Evolutionary conservation across 305 asterid species (phyloP).

Genomic region (Rubia balearica): DNA sequence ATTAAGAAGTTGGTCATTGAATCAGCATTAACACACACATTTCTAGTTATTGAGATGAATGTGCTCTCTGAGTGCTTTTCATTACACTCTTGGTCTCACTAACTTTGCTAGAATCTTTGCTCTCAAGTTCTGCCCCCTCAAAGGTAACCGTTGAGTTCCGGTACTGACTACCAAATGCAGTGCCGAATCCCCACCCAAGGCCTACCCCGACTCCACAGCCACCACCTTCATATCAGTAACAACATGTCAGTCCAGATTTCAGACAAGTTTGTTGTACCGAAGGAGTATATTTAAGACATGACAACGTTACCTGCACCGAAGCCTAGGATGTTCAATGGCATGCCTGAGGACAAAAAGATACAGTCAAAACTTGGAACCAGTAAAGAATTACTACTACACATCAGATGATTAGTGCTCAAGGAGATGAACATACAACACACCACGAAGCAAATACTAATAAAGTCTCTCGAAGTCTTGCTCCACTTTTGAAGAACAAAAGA

Average conservation of each 20-base stretch:
- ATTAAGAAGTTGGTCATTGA: neutral
- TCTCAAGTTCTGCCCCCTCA: conserved; percentile 49
- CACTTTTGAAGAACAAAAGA: neutral
- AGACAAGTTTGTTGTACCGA: neutral
- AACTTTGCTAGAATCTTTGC: conserved; percentile 30
- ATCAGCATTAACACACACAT: neutral
- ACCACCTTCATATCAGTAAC: conserved; percentile 50
- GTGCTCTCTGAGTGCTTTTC: conserved; percentile 27
- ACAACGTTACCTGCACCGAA: conserved; percentile 63
- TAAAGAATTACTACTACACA: neutral
- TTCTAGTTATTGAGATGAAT: conserved; percentile 22
- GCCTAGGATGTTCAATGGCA: conserved; percentile 68
- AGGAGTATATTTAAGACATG: neutral
- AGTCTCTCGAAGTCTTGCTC: neutral
- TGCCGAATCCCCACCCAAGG: conserved; percentile 93
- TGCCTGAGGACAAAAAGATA: conserved; percentile 36
- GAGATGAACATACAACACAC: neutral
- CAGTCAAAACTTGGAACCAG: neutral
- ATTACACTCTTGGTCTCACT: conserved; percentile 29
- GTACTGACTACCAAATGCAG: conserved; percentile 77
- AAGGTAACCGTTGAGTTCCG: conserved; percentile 54
- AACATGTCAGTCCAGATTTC: conserved; percentile 19
- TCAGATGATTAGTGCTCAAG: neutral
- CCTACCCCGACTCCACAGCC: conserved; percentile 88
- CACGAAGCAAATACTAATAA: neutral